Evolutionary conservation across 2,329 filamentous ascomycete species (phyloP), one percentile per base, ranked within the genome.

Genomic region (Penicillium sp.): DNA sequence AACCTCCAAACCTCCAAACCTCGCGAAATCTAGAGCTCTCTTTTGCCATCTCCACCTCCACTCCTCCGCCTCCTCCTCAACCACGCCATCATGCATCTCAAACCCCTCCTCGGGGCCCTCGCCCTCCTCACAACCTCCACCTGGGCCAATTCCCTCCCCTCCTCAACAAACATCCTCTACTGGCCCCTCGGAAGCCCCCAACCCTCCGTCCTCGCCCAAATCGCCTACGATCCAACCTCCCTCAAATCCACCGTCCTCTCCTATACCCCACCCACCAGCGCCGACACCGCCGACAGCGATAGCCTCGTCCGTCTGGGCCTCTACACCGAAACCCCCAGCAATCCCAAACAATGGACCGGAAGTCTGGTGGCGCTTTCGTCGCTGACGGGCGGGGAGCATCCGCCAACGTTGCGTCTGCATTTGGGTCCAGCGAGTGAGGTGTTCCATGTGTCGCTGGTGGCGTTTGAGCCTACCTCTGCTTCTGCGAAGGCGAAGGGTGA

Each of bases 301-400:
- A 79, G 81, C 68, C 82, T 86, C 63, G 74, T 84, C 48, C 80
- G 83, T 41, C 75, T 86, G 6, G 84, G 83, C 60, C 79, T 84
- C 37, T 82, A 78, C 66, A 84, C 67, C 41, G 64, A 64, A 20
- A 73, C 70, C 1, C 59, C 69, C 1, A 63, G 69, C 28, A 72
- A 71, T 47, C 51, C 69, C 15, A 75, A 72, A 54, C 72, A 76
- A 69, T 79, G 76, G 76, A 70, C 75, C 8, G 76, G 78, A 6
- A 76, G 74, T 38, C 67, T 80, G 15, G 73, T 76, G 8, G 77
- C 77, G 5, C 56, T 71, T 22, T 71, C 73, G 12, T 68, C 74
- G 2, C 71, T 80, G 52, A 50, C 52, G 7, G 62, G 61, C 55
- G 59, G 65, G 28, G 54, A 63, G 11, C 57, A 67, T 47, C 64